Conservation (phyloP, 306 rosid genomes). For the Mimosa bimucronata region DNA sequence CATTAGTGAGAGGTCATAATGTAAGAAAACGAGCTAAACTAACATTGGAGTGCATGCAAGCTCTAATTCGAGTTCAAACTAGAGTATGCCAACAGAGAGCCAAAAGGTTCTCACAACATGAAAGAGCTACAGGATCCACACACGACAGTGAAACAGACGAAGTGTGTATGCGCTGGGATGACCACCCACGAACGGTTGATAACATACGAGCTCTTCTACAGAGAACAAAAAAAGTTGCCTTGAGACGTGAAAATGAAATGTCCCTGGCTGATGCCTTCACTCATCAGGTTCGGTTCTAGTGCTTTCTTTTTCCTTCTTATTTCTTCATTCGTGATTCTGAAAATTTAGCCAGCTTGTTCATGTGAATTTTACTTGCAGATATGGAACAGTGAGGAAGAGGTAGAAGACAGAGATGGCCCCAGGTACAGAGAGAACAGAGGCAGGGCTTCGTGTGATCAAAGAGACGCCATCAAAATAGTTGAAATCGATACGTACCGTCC, state of each 20-base stretch:
- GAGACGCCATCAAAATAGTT: constrained; percentile 54
- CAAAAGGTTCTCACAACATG: constrained; percentile 44
- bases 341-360: background rate
- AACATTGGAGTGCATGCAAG: constrained; percentile 61
- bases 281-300: constrained; percentile 44
- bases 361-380: background rate
- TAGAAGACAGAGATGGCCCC: constrained; percentile 37
- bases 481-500: constrained; percentile 56
- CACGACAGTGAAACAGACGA: constrained; percentile 40
- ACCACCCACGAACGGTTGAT: constrained; percentile 37
- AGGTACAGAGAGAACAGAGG: constrained; percentile 38
- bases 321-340: background rate
- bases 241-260: constrained; percentile 49
- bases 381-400: constrained; percentile 45
- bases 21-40: constrained; percentile 56
- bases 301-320: background rate
- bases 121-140: constrained; percentile 42
- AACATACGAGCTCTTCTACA: constrained; percentile 45
- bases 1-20: constrained; percentile 60
- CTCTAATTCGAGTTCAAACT: constrained; percentile 58
- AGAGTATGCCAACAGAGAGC: constrained; percentile 45
- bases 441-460: constrained; percentile 50
- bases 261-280: constrained; percentile 56
- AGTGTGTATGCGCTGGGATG: constrained; percentile 45
- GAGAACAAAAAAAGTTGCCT: constrained; percentile 43